Percentiles rank a stretch among this genome's conserved stretches.
phyloP scores from a whole-genome alignment of 805 yeast species.

The Martiniozyma abietophila region DNA sequence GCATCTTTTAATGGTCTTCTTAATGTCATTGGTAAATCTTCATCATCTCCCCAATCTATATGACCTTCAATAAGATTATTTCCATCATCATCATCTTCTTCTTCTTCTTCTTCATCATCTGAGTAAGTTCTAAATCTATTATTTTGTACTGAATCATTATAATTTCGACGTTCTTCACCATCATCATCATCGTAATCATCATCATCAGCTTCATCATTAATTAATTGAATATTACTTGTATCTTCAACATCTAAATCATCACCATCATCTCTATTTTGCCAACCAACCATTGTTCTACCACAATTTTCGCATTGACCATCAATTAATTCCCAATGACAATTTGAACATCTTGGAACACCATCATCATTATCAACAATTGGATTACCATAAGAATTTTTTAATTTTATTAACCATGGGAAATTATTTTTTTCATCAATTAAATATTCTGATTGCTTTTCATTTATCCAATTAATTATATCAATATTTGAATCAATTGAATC shows the following conservation, averaged over 20 bases:
- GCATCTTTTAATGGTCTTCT: not conserved
- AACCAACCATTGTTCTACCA: slow-evolving; percentile 37
- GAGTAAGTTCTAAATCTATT: not conserved
- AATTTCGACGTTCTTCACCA: slow-evolving; percentile 7
- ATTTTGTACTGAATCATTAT: slow-evolving; percentile 7
- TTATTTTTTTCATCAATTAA: slow-evolving; percentile 27
- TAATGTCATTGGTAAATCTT: not conserved
- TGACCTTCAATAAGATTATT: slow-evolving; percentile 3
- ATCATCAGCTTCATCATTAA: slow-evolving; percentile 8
- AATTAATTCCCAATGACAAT: slow-evolving; percentile 74
- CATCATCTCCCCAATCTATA: slow-evolving; percentile 4
- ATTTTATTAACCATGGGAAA: slow-evolving; percentile 36
- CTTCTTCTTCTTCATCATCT: slow-evolving; percentile 4
- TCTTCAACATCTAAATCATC: slow-evolving; percentile 10
- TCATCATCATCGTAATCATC: slow-evolving; percentile 3
- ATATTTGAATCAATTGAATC: slow-evolving; percentile 19
- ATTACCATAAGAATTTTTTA: slow-evolving; percentile 39
- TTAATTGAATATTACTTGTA: no score
- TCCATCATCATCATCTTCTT: slow-evolving; percentile 2
- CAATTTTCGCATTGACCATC: slow-evolving; percentile 64
- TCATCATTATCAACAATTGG: slow-evolving; percentile 55
- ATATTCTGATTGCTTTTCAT: slow-evolving; percentile 27
- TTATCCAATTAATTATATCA: slow-evolving; percentile 22
- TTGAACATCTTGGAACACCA: slow-evolving; percentile 66
- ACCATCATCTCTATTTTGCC: slow-evolving; percentile 12